Percentiles rank a stretch among this genome's conserved stretches.
phyloP scores from a whole-genome alignment of 257 asterid genomes.

The Solanum pinnatisectum region DNA sequence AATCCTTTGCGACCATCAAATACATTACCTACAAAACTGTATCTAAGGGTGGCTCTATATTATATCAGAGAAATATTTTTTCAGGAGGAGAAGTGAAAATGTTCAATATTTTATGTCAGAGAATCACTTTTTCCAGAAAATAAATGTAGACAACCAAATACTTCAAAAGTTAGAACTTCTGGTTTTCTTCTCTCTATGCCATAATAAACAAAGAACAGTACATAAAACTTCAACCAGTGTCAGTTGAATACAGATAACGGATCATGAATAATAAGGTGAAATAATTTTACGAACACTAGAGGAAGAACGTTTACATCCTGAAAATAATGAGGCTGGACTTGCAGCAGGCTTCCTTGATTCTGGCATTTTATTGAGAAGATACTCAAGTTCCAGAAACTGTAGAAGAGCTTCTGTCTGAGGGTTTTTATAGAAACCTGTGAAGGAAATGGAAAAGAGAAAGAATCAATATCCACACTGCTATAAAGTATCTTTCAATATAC shows the following conservation, averaged over 20 bases:
- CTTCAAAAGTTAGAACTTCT: neutral
- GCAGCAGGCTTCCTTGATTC: slow-evolving; percentile 16
- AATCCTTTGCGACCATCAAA: neutral
- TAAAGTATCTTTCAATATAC: neutral
- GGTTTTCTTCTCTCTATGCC: neutral
- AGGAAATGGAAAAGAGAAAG: neutral
- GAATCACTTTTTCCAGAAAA: neutral
- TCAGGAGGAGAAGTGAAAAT: neutral
- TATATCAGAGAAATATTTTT: neutral
- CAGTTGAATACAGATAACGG: neutral
- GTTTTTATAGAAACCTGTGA: neutral
- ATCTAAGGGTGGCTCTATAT: neutral
- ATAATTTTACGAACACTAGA: neutral
- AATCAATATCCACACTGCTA: neutral
- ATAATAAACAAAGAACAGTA: neutral
- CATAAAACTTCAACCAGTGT: neutral
- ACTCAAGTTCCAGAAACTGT: slow-evolving; percentile 61
- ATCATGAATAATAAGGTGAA: neutral
- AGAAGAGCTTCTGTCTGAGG: slow-evolving; percentile 58
- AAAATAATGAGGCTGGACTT: slow-evolving; percentile 22
- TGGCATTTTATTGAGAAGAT: slow-evolving; percentile 45
- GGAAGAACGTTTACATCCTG: neutral
- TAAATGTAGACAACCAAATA: neutral
- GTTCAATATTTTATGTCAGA: neutral
- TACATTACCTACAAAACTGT: neutral